These are phyloP conservation scores for Melanomma pulvis-pyrius DNA, from an alignment of 495 filamentous ascomycete species.

Conservation along the genomic window DNA sequence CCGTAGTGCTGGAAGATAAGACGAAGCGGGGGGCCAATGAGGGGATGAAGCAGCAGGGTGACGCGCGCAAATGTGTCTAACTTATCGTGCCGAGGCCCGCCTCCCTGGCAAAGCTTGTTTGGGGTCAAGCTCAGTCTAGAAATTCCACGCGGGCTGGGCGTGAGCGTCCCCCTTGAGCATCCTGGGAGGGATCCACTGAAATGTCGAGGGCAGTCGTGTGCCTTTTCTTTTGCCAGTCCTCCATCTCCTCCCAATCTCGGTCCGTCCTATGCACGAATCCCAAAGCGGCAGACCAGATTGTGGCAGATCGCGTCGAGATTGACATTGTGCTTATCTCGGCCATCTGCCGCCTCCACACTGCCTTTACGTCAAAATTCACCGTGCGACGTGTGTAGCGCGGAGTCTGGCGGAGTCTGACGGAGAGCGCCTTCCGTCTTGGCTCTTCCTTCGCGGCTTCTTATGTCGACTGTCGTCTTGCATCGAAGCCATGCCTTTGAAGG, in stretches of 20 bases:
- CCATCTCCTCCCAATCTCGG: no score
- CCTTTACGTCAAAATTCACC: background rate
- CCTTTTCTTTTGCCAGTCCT: constrained; percentile 3
- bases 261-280: no score
- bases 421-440: constrained; percentile 7
- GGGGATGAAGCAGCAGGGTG: background rate
- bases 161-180: background rate
- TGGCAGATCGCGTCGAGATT: background rate
- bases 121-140: constrained; percentile 16
- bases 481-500: background rate
- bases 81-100: constrained; percentile 4
- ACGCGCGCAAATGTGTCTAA: constrained; percentile 10
- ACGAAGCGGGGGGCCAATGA: background rate
- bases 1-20: background rate
- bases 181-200: background rate
- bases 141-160: constrained; percentile 3
- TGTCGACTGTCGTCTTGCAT: background rate
- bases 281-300: no score
- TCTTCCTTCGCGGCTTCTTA: background rate
- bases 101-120: constrained; percentile 11
- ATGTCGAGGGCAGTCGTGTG: background rate
- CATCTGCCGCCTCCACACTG: background rate
- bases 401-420: background rate
- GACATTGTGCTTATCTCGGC: background rate
- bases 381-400: no score